phyloP scores from a whole-genome alignment of 768 basidiomycete species.

The Serendipita sp. region DNA sequence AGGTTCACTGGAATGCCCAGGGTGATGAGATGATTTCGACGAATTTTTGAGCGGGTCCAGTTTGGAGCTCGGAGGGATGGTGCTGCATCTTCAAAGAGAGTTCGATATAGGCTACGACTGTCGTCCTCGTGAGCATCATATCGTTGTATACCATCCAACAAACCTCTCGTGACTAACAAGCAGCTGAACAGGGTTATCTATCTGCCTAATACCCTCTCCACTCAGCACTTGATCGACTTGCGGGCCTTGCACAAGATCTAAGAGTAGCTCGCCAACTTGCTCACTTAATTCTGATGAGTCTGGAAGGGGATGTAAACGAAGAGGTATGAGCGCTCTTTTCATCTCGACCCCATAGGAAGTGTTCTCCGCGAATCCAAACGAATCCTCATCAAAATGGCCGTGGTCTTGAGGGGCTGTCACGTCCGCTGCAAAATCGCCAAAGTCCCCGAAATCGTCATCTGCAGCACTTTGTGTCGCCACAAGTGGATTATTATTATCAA shows the following conservation, averaged over 20 bases:
- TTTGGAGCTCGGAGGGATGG: slow-evolving; percentile 73
- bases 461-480: slow-evolving; percentile 15
- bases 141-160: slow-evolving; percentile 1
- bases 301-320: slow-evolving; percentile 51
- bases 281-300: slow-evolving; percentile 37
- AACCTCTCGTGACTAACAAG: slow-evolving; percentile 65
- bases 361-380: slow-evolving; percentile 54
- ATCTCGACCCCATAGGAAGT: slow-evolving; percentile 12
- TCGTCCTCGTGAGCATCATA: neutral
- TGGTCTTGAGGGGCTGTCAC: slow-evolving; percentile 30
- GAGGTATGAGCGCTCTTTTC: slow-evolving; percentile 34
- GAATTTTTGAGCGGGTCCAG: slow-evolving; percentile 85
- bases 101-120: slow-evolving; percentile 68
- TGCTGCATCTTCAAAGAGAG: slow-evolving; percentile 48
- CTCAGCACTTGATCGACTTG: slow-evolving; percentile 39
- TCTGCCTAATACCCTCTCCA: slow-evolving; percentile 60
- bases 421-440: slow-evolving; percentile 31
- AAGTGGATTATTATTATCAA: slow-evolving; percentile 3
- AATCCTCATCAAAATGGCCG: slow-evolving; percentile 68
- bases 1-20: slow-evolving; percentile 90
- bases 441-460: slow-evolving; percentile 38
- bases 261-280: slow-evolving; percentile 50
- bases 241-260: slow-evolving; percentile 43
- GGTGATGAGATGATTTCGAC: slow-evolving; percentile 77
- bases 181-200: slow-evolving; percentile 66